A percentile compares a stretch with the other conserved stretches of the same genome.
Evolutionary conservation across 2,329 filamentous ascomycete species (phyloP).

Genomic region (Lachnellula occidentalis): DNA sequence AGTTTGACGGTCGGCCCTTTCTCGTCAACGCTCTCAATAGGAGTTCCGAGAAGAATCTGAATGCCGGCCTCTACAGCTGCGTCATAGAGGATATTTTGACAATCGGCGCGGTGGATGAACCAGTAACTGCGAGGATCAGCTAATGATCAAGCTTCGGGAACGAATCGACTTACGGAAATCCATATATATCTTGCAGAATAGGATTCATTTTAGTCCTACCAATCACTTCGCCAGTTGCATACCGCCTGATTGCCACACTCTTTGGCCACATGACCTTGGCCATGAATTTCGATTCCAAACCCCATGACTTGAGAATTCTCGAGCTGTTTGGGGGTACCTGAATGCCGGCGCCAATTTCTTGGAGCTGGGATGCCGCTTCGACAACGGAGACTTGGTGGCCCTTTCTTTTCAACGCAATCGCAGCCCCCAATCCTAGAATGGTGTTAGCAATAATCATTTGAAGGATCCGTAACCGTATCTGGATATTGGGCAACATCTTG

Average conservation of each 20-base stretch:
- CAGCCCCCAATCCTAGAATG: not conserved
- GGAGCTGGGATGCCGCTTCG: slow-evolving; percentile 33
- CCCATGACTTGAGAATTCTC: slow-evolving; percentile 6
- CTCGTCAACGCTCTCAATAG: slow-evolving; percentile 3
- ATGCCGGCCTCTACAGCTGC: slow-evolving; percentile 1
- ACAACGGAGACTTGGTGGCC: slow-evolving; percentile 34
- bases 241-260: slow-evolving; percentile 1
- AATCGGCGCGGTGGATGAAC: slow-evolving; percentile 9
- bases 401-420: slow-evolving; percentile 3
- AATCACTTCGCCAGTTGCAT: slow-evolving; percentile 2
- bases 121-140: slow-evolving; percentile 5
- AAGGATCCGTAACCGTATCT: not conserved
- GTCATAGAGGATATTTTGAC: slow-evolving; percentile 11
- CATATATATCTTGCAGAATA: slow-evolving; percentile 3
- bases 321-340: slow-evolving; percentile 12
- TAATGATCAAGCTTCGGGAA: not conserved
- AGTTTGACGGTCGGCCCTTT: slow-evolving; percentile 1
- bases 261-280: slow-evolving; percentile 2
- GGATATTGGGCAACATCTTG: not conserved
- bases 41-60: not conserved
- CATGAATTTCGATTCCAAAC: slow-evolving; percentile 1
- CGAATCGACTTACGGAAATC: slow-evolving; percentile 1
- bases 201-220: not conserved
- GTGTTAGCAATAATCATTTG: not conserved
- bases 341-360: slow-evolving; percentile 27